phyloP scores from a whole-genome alignment of 192 early-diverging fungal genomes.

The Kappamyces sp. region DNA sequence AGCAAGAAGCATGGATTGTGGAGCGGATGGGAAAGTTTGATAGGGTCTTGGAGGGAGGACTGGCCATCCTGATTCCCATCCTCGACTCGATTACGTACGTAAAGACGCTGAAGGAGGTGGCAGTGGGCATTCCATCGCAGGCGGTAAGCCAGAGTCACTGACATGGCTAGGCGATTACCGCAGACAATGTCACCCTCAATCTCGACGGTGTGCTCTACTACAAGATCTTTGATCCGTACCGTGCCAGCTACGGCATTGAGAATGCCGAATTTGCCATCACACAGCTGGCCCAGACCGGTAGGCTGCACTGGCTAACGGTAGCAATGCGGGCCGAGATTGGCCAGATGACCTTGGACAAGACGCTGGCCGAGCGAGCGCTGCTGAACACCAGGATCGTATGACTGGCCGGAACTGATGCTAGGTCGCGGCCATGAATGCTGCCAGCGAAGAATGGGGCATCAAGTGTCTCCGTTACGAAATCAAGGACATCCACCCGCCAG shows the following conservation, averaged over 20 bases:
- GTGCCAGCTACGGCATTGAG: constrained; percentile 83
- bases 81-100: constrained; percentile 88
- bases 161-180: constrained; percentile 70
- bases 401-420: no score
- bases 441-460: constrained; percentile 94
- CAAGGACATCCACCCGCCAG: constrained; percentile 91
- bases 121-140: constrained; percentile 77
- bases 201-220: constrained; percentile 97
- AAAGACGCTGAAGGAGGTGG: constrained; percentile 91
- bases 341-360: constrained; percentile 94
- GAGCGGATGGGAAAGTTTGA: constrained; percentile 85
- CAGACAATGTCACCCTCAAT: constrained; percentile 95
- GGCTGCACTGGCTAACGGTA: constrained; percentile 58
- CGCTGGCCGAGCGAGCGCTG: constrained; percentile 86
- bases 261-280: constrained; percentile 92
- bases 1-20: constrained; percentile 96
- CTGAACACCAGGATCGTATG: constrained; percentile 82
- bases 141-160: constrained; percentile 1
- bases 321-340: constrained; percentile 87
- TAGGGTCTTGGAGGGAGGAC: constrained; percentile 78
- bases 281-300: constrained; percentile 88
- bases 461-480: constrained; percentile 94
- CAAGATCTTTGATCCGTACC: constrained; percentile 83
- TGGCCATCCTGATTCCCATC: constrained; percentile 83
- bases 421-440: constrained; percentile 84